Base-by-base conservation (phyloP, 2,329 filamentous ascomycete species). In the Aspergillus sp. region DNA sequence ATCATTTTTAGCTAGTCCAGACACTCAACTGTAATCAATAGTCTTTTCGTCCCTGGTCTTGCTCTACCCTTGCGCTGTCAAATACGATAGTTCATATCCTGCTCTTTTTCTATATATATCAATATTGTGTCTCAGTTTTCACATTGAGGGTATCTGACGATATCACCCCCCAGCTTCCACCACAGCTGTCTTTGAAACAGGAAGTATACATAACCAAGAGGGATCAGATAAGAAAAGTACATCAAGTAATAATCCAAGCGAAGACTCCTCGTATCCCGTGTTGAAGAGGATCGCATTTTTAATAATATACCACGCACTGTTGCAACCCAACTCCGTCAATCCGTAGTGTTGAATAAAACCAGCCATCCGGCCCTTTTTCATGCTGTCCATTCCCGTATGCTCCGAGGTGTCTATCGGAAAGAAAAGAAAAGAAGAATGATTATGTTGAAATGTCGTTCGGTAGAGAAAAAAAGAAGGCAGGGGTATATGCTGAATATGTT, bases 401-500 rank as follows among this genome's bases (percentile, higher is more conserved):
- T 36, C 32, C 30, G 45, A 47, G 44, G 45, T 19, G 19, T 52
- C 43, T 47, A 45, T 51, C 12, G 32, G 44, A 38, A 28, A 44
- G n/a, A 34, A 44, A n/a, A 44, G 9, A 30, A 12, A n/a, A n/a
- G n/a, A n/a, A 42, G 46, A 33, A 47, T 49, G 48, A 51, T 45
- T 29, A 48, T 52, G 56, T 57, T 56, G 52, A 54, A 54, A 48
- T 52, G 47, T 50, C 47, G 29, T 19, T 19, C 19, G 19, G 19
- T 43, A 43, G 36, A 41, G 38, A 45, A 44, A 54, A 42, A 54
- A 52, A 50, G 56, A 53, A 55, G 50, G 55, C 54, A 56, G 62
- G 61, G 62, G 63, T 65, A 65, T 66, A 62, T 61, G 56, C 52
- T 58, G 56, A 57, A 56, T 51, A 63, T 66, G 64, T 67, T 66